Evolutionary conservation across 768 basidiomycete species (phyloP).

Genomic region (Rhodotorula kratochvilovae): DNA sequence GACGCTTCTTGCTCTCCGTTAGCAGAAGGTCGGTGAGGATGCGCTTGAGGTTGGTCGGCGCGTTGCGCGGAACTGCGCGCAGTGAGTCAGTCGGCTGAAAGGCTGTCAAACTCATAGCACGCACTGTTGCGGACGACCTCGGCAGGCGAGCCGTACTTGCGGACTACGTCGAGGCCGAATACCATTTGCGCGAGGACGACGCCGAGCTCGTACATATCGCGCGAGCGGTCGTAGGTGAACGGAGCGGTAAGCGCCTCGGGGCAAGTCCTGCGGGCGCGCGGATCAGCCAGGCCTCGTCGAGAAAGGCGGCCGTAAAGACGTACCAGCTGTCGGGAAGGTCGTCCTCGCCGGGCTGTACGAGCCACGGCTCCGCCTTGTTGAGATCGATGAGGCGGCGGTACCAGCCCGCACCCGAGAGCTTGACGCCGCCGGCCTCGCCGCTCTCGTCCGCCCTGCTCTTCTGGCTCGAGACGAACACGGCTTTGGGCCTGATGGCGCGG

Average conservation of each 20-base stretch:
- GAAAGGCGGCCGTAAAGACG: not conserved
- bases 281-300: accelerated
- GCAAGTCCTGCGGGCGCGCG: slow-evolving; percentile 13
- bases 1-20: slow-evolving; percentile 32
- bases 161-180: slow-evolving; percentile 33
- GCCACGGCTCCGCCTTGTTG: slow-evolving; percentile 37
- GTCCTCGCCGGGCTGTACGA: slow-evolving; percentile 11
- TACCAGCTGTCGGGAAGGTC: slow-evolving; percentile 35
- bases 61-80: slow-evolving; percentile 17
- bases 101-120: too few species aligned
- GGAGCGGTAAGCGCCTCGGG: slow-evolving; percentile 39
- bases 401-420: slow-evolving; percentile 29
- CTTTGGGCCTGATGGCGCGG: slow-evolving; percentile 15
- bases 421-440: slow-evolving; percentile 9
- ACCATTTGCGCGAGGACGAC: slow-evolving; percentile 36
- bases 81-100: not conserved
- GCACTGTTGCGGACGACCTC: slow-evolving; percentile 26
- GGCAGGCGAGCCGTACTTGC: slow-evolving; percentile 22
- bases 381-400: slow-evolving; percentile 32
- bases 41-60: slow-evolving; percentile 19
- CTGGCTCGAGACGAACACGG: slow-evolving; percentile 23
- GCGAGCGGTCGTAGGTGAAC: slow-evolving; percentile 36
- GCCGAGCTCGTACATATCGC: slow-evolving; percentile 42
- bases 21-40: slow-evolving; percentile 36
- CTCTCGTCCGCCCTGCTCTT: not conserved